phyloP scores from a whole-genome alignment of 495 filamentous ascomycete species.

The Neurospora tetrasperma region DNA sequence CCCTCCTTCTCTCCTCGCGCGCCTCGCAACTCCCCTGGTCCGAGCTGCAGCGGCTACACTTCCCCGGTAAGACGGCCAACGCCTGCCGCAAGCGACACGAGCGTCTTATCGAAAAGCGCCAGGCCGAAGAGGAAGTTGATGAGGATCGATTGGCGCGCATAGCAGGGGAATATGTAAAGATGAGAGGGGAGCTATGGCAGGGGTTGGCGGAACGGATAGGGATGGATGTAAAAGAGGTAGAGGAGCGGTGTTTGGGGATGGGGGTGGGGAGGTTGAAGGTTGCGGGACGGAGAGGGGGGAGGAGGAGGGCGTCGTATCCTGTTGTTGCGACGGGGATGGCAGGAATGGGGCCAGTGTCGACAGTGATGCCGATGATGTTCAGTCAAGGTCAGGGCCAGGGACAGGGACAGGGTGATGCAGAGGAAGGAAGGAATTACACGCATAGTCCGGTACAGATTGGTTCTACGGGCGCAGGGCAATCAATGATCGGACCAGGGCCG shows the following conservation, averaged over 20 bases:
- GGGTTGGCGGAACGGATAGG: conserved; percentile 49
- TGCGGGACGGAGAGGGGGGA: background rate
- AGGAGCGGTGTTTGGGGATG: conserved; percentile 43
- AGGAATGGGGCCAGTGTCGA: too few relatives aligned
- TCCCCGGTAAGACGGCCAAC: conserved; percentile 63
- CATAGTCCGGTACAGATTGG: background rate
- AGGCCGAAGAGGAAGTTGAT: conserved; percentile 53
- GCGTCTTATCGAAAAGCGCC: conserved; percentile 53
- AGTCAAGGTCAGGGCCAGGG: too few relatives aligned
- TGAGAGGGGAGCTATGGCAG: conserved; percentile 61
- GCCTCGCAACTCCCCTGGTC: conserved; percentile 35
- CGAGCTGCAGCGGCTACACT: conserved; percentile 56
- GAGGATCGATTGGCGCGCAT: conserved; percentile 50
- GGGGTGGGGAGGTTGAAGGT: background rate
- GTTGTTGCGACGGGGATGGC: too few relatives aligned
- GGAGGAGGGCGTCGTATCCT: background rate
- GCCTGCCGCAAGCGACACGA: conserved; percentile 75
- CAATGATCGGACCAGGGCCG: background rate
- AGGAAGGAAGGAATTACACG: background rate
- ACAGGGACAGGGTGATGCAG: too few relatives aligned
- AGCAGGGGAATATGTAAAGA: conserved; percentile 54
- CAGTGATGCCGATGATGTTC: too few relatives aligned
- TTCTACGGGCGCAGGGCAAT: too few relatives aligned
- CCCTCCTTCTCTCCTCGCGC: background rate
- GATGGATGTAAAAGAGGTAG: conserved; percentile 59